Percentiles rank a stretch among this genome's conserved stretches.
Evolutionary conservation across 805 yeast species (phyloP).

Genomic region (Priceomyces haplophilus): DNA sequence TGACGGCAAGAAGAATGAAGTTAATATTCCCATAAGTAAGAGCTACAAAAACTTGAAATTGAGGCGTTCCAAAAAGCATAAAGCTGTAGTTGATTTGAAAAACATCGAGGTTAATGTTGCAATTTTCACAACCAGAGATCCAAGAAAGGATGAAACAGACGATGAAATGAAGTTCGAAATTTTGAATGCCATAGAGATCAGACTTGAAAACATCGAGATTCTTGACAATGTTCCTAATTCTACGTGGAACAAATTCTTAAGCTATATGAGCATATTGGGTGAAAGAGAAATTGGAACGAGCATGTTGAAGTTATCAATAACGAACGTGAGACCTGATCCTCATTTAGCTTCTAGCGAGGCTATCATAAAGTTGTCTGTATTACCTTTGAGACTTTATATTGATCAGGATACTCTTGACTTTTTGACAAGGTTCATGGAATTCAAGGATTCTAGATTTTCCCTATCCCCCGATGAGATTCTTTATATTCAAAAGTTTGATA

Average conservation of each 20-base stretch:
- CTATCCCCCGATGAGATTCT: slow-evolving; percentile 63
- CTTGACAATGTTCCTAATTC: slow-evolving; percentile 81
- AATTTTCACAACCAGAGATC: slow-evolving; percentile 48
- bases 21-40: slow-evolving; percentile 31
- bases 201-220: slow-evolving; percentile 54
- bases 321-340: slow-evolving; percentile 63
- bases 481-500: slow-evolving; percentile 65
- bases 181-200: slow-evolving; percentile 48
- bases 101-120: slow-evolving; percentile 49
- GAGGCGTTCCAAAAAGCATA: slow-evolving; percentile 62
- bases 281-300: slow-evolving; percentile 67
- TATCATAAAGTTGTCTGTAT: slow-evolving; percentile 47
- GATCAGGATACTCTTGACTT: slow-evolving; percentile 95
- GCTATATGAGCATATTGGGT: slow-evolving; percentile 65
- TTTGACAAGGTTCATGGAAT: slow-evolving; percentile 72
- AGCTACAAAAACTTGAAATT: slow-evolving; percentile 48
- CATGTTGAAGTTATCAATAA: slow-evolving; percentile 54
- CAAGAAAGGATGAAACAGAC: slow-evolving; percentile 35
- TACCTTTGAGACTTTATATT: slow-evolving; percentile 79
- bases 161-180: slow-evolving; percentile 36
- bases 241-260: slow-evolving; percentile 83
- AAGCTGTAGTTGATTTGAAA: slow-evolving; percentile 53
- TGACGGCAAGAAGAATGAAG: slow-evolving; percentile 12
- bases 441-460: slow-evolving; percentile 67
- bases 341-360: slow-evolving; percentile 68